Base-by-base conservation (phyloP, 345 rosid genomes). In the Rhodomyrtus tomentosa region DNA sequence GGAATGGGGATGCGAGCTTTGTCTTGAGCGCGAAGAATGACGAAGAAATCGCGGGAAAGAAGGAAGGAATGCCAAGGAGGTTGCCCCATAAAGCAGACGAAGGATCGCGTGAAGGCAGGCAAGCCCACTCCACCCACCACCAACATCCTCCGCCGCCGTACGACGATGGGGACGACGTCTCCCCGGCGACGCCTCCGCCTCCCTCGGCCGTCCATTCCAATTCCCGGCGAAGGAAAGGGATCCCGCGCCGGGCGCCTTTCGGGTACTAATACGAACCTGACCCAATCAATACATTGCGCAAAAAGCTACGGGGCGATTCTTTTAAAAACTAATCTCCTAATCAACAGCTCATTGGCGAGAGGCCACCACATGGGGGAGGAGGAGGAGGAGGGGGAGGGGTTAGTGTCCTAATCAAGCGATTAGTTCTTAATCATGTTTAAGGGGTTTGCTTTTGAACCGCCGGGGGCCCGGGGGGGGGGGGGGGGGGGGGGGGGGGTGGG, bases 181-280 rank as follows among this genome's bases (percentile, higher is more conserved):
- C 83, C 21, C 84, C 21, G 6, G 21, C 22, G 36, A 32, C 11
- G 21, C 82, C 55, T 4, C 32, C 40, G 32, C 82, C 52, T 24
- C 82, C 52, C 52, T n/a, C 82, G 10, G 12, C 52, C 10, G 21
- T 21, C 51, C 16, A 29, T 56, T 29, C 55, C 82, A 81, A 82
- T 86, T 88, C 91, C 24, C 88, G 90, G 86, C 85, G 90, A 84
- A 88, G 92, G 82, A 89, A 90, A 83, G 92, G 92, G 84, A 85
- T 89, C 54, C 92, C 92, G 22, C 91, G 85, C 27, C 87, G 92
- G 82, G 92, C 92, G 25, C 90, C 92, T 40, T 90, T 89, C 24
- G 86, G 86, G 80, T 85, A 85, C 79, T 86, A 83, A 86, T 1
- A 9, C 8, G 21, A 42, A 72, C 7, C 7, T 10, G 16, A 14